A percentile compares a stretch with the other conserved stretches of the same genome.
Evolutionary conservation across 2,329 filamentous ascomycete species (phyloP).

Genomic region (Penicillium sp.): DNA sequence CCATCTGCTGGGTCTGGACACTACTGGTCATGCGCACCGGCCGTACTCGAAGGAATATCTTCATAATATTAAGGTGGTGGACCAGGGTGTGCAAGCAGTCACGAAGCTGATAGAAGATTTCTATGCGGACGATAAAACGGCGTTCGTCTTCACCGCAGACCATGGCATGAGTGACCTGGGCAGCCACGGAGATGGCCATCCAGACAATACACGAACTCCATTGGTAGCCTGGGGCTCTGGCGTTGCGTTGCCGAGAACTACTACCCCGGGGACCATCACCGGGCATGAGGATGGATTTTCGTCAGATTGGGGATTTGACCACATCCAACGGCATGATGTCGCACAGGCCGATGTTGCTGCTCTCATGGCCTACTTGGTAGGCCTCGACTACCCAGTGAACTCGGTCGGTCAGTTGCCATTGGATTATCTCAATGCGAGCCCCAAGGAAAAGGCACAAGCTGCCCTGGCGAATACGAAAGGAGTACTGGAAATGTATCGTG

Average conservation of each 20-base stretch:
- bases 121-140: constrained; percentile 76
- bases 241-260: constrained; percentile 65
- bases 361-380: constrained; percentile 87
- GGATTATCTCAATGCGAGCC: constrained; percentile 66
- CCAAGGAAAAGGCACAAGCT: constrained; percentile 74
- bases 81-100: constrained; percentile 80
- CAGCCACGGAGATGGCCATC: constrained; percentile 96
- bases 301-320: constrained; percentile 75
- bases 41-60: constrained; percentile 96
- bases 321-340: constrained; percentile 82
- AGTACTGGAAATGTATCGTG: constrained; percentile 90
- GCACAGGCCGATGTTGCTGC: constrained; percentile 90
- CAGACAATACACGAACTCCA: constrained; percentile 92
- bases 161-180: constrained; percentile 99
- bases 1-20: constrained; percentile 87
- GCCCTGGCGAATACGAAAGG: constrained; percentile 76
- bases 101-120: constrained; percentile 76
- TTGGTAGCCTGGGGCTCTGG: constrained; percentile 91
- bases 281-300: constrained; percentile 88
- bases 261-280: constrained; percentile 53
- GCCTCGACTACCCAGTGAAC: constrained; percentile 87
- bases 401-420: constrained; percentile 90
- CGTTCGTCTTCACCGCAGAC: constrained; percentile 94
- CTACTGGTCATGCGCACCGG: constrained; percentile 74
- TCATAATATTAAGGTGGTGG: constrained; percentile 89